Percentiles rank a stretch among this genome's conserved stretches.
phyloP scores from a whole-genome alignment of 1,284 basidiomycete species.

The Austroboletus sp. region DNA sequence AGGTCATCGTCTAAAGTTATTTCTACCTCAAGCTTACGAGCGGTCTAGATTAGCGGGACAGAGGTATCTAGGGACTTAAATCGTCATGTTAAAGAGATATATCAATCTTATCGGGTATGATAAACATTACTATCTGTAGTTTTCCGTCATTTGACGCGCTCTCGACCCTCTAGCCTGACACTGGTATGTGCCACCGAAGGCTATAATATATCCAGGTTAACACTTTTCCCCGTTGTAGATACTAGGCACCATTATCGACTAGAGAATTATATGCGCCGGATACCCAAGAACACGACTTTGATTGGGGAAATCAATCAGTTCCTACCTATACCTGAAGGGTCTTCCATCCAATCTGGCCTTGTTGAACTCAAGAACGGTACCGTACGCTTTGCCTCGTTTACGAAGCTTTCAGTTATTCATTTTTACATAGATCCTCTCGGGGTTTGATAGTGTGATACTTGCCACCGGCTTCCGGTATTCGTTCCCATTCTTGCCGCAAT shows the following conservation, averaged over 20 bases:
- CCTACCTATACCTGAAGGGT: conserved; percentile 4
- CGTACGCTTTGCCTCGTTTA: neutral
- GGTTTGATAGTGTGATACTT: conserved; percentile 11
- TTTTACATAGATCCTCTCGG: conserved; percentile 9
- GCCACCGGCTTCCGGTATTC: conserved; percentile 13
- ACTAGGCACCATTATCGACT: neutral
- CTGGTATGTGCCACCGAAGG: neutral
- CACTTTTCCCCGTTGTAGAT: neutral
- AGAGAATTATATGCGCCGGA: conserved; percentile 2
- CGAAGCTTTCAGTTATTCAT: neutral
- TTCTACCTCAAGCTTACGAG: neutral
- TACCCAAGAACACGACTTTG: conserved; percentile 13
- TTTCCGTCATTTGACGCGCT: neutral
- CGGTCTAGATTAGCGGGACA: conserved; percentile 5
- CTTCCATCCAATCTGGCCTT: conserved; percentile 12
- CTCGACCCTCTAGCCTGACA: conserved; percentile 1
- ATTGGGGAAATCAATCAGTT: conserved; percentile 17
- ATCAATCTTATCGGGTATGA: conserved; percentile 10
- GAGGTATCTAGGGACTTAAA: conserved; percentile 10
- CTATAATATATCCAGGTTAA: neutral
- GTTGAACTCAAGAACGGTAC: conserved; percentile 16
- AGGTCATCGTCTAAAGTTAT: neutral
- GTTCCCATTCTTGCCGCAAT: conserved; percentile 15
- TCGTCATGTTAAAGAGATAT: neutral
- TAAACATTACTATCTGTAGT: neutral